Evolutionary conservation across 306 rosid genomes (phyloP).

Genomic region (Crotalaria pallida): DNA sequence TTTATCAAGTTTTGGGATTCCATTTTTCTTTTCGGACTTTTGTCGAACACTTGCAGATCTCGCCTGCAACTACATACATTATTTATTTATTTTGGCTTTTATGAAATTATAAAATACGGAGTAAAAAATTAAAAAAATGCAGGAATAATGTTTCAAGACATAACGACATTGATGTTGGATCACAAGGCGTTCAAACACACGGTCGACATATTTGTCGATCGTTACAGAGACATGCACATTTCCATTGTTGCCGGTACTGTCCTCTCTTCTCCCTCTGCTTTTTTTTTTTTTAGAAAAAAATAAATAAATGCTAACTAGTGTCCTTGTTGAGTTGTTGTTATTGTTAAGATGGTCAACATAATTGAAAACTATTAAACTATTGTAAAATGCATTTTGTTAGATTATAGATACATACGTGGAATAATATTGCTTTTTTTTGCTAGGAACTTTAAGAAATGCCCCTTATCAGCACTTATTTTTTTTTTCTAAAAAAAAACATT

Average conservation of each 20-base stretch:
- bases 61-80: background rate
- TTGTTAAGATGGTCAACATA: too few species aligned
- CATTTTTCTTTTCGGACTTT: slow-evolving; percentile 20
- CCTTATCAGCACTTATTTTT: too few species aligned
- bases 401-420: too few species aligned
- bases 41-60: too few species aligned
- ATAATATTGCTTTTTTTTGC: too few species aligned
- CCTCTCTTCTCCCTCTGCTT: background rate
- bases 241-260: slow-evolving; percentile 88
- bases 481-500: background rate
- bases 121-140: background rate
- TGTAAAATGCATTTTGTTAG: too few species aligned
- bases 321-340: too few species aligned
- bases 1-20: background rate
- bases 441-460: too few species aligned
- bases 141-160: slow-evolving; percentile 99
- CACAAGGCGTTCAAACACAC: slow-evolving; percentile 91
- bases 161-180: slow-evolving; percentile 96
- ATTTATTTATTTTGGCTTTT: background rate
- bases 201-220: slow-evolving; percentile 97
- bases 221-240: slow-evolving; percentile 95
- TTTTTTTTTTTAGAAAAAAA: background rate
- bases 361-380: too few species aligned
- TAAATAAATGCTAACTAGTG: too few species aligned
- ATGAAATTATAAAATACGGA: too few species aligned